Evolutionary conservation across 2,329 filamentous ascomycete genomes (phyloP), one percentile per base, ranked within the genome.

Genomic region (Pseudogymnoascus sp.): DNA sequence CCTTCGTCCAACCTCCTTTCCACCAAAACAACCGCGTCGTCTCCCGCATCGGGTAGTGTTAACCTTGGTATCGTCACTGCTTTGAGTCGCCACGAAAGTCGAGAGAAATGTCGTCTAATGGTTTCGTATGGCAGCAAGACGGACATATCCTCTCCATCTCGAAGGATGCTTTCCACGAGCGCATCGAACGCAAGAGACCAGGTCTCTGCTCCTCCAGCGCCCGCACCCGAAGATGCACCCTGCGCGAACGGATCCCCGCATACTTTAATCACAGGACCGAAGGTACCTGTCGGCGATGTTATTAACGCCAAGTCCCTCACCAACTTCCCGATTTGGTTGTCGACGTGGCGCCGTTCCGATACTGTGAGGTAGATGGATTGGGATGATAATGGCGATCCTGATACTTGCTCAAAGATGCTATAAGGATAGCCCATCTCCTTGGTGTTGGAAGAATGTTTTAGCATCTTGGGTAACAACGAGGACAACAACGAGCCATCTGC

Each of bases 101-200:
- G 77, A 38, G 75, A 70, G 63, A 83, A 81, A n/a, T 84, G 80
- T 11, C 73, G 72, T 59, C 85, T 77, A 2, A 88, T 79, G 4
- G 77, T 72, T 23, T 79, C 76, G 67, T 88, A 88, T 3, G 80
- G 79, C n/a, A 88, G 74, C 23, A 80, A 78, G 3, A 88, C 77
- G 0, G 79, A 77, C 75, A 83, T 78, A 66, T 87, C 84, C 70
- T 88, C 85, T 0, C 79, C 83, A 66, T 88, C 86, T 9, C 83
- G 76, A 17, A 88, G 71, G 2, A 83, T 74, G 0, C 77, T 77
- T 66, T 88, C 85, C 7, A 87, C 70, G 62, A 88, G 72, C 2
- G 77, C 75, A 40, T 83, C 78, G 62, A 88, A 88, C 0, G 83
- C 82, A 33, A 78, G 75, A 1, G 78, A 78, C 86, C 85, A 88